Percentiles rank a stretch among this genome's conserved stretches.
These are phyloP conservation scores for Solanum gandarillasii DNA, from an alignment of 257 asterid genomes.

Conservation along the genomic window DNA sequence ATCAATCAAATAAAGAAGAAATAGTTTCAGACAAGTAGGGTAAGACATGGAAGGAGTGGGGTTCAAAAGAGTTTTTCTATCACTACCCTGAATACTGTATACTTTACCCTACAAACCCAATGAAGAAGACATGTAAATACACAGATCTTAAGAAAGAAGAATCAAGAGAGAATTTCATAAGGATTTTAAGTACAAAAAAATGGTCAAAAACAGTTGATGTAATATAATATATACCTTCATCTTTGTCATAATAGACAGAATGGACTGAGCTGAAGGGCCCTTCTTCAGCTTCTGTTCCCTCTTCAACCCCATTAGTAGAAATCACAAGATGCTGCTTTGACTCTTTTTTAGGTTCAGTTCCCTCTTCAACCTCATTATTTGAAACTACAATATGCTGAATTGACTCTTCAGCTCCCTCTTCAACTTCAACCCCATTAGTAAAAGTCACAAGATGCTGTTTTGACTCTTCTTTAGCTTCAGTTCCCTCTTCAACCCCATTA, in stretches of 20 bases:
- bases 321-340: conserved; percentile 2
- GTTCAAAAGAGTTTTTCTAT: neutral
- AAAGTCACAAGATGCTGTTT: neutral
- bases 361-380: neutral
- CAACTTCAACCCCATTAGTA: neutral
- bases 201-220: neutral
- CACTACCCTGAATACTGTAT: neutral
- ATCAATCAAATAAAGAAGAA: neutral
- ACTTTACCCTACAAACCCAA: conserved; percentile 5
- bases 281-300: conserved; percentile 13
- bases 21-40: neutral
- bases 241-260: conserved; percentile 47
- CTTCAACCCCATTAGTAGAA: neutral
- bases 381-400: neutral
- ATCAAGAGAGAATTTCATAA: neutral
- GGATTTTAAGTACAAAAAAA: neutral
- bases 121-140: neutral
- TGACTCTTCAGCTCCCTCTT: neutral
- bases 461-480: neutral
- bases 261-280: conserved; percentile 13
- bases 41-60: conserved; percentile 16
- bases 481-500: neutral
- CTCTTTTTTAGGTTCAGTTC: conserved; percentile 11
- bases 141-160: neutral
- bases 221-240: conserved; percentile 31